phyloP scores from a whole-genome alignment of 768 basidiomycete species.

The Lentinus tigrinus region DNA sequence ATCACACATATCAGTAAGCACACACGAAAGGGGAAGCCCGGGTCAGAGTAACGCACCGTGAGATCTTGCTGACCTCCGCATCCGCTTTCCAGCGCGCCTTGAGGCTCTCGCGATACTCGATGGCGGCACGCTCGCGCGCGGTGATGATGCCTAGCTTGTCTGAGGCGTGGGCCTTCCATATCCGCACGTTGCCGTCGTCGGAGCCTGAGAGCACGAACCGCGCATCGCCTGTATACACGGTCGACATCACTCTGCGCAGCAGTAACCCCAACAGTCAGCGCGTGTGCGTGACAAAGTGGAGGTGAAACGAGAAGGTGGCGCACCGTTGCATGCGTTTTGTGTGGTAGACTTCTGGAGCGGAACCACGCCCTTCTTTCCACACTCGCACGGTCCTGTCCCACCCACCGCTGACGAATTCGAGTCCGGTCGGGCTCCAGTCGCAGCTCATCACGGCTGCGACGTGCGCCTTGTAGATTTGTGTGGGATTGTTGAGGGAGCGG shows the following conservation, averaged over 20 bases:
- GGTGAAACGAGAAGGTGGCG: constrained; percentile 16
- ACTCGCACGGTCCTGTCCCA: constrained; percentile 95
- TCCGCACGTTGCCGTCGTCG: constrained; percentile 91
- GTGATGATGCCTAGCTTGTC: constrained; percentile 91
- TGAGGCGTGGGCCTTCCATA: constrained; percentile 93
- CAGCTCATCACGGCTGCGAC: constrained; percentile 96
- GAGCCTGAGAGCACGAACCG: constrained; percentile 89
- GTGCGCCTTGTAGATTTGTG: constrained; percentile 95
- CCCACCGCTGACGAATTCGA: constrained; percentile 93
- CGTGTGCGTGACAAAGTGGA: not conserved
- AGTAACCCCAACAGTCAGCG: too few species aligned
- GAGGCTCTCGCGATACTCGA: constrained; percentile 89
- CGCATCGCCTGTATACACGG: constrained; percentile 86
- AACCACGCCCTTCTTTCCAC: constrained; percentile 87
- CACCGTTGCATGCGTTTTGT: constrained; percentile 99
- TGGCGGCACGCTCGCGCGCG: constrained; percentile 83
- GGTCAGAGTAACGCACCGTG: constrained; percentile 53
- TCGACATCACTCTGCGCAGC: constrained; percentile 72
- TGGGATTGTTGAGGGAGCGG: constrained; percentile 75
- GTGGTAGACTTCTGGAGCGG: constrained; percentile 88
- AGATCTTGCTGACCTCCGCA: constrained; percentile 74
- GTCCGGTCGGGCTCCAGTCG: constrained; percentile 96
- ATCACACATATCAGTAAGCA: not conserved
- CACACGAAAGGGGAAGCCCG: not conserved
- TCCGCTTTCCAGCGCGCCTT: constrained; percentile 89